phyloP scores from a whole-genome alignment of 2,329 filamentous ascomycete species.

The Colletotrichum sp. region DNA sequence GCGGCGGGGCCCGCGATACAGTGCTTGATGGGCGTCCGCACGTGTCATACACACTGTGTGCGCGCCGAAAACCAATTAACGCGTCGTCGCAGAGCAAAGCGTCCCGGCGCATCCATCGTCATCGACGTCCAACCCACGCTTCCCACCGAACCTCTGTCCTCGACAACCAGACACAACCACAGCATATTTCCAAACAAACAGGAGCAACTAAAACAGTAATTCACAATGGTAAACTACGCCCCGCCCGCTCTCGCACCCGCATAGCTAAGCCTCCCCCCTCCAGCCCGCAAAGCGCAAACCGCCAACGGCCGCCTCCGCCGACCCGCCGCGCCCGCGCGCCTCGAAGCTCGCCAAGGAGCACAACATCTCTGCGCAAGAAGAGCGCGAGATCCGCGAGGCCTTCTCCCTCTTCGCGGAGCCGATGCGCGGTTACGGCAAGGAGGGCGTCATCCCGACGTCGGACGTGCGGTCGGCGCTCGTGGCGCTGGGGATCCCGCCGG shows the following conservation, averaged over 20 bases:
- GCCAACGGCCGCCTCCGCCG: slow-evolving; percentile 31
- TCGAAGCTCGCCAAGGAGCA: slow-evolving; percentile 94
- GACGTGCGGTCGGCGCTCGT: slow-evolving; percentile 76
- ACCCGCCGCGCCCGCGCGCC: slow-evolving; percentile 55
- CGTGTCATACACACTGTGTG: not conserved
- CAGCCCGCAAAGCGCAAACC: slow-evolving; percentile 62
- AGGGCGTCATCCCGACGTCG: slow-evolving; percentile 70
- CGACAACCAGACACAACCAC: not conserved
- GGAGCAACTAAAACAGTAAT: not conserved
- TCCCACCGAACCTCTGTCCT: not conserved
- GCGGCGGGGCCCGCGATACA: not conserved
- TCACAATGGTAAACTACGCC: not conserved
- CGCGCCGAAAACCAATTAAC: slow-evolving; percentile 12
- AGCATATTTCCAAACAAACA: not conserved
- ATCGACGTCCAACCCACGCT: not conserved
- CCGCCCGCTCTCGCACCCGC: too few species aligned
- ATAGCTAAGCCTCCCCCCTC: not conserved
- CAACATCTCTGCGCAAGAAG: slow-evolving; percentile 82
- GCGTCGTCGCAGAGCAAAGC: not conserved
- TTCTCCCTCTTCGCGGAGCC: slow-evolving; percentile 82
- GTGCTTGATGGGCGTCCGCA: not conserved
- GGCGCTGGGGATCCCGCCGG: slow-evolving; percentile 79
- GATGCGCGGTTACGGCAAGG: slow-evolving; percentile 63
- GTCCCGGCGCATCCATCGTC: not conserved
- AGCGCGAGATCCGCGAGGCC: slow-evolving; percentile 89